Evolutionary conservation across 345 rosid genomes (phyloP).

Genomic region (Sonneratia caseolaris): DNA sequence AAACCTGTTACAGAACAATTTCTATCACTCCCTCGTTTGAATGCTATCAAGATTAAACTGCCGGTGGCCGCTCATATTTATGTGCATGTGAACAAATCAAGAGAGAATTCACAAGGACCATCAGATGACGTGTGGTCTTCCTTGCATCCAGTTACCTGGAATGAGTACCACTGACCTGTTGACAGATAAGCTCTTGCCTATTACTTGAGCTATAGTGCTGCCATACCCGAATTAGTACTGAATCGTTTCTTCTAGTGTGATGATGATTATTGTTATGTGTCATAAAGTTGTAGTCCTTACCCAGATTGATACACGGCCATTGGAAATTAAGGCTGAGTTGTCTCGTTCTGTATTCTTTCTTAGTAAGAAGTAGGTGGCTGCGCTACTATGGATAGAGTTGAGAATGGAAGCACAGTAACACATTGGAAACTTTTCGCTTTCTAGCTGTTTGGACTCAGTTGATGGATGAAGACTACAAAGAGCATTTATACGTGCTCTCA

Average conservation of each 20-base stretch:
- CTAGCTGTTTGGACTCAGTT: neutral
- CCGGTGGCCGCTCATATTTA: neutral
- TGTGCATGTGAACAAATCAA: neutral
- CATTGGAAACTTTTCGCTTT: no score
- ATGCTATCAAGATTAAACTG: constrained; percentile 1
- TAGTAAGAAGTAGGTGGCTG: neutral
- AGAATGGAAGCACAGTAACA: neutral
- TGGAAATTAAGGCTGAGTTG: neutral
- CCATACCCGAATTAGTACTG: neutral
- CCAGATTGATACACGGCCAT: neutral
- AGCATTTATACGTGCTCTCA: neutral
- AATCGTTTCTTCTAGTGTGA: neutral
- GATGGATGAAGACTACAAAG: neutral
- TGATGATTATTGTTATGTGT: neutral
- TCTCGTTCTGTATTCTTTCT: no score
- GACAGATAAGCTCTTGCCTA: neutral
- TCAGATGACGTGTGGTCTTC: neutral
- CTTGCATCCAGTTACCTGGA: neutral
- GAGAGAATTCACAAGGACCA: neutral
- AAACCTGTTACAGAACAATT: constrained; percentile 2
- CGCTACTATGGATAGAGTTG: neutral
- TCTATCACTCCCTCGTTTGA: neutral
- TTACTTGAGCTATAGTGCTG: neutral
- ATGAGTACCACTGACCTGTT: neutral
- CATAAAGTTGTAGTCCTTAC: neutral